Percentiles rank a stretch among this genome's conserved stretches.
Evolutionary conservation across 2,329 filamentous ascomycete species (phyloP).

Genomic region (Colletotrichum navitas): DNA sequence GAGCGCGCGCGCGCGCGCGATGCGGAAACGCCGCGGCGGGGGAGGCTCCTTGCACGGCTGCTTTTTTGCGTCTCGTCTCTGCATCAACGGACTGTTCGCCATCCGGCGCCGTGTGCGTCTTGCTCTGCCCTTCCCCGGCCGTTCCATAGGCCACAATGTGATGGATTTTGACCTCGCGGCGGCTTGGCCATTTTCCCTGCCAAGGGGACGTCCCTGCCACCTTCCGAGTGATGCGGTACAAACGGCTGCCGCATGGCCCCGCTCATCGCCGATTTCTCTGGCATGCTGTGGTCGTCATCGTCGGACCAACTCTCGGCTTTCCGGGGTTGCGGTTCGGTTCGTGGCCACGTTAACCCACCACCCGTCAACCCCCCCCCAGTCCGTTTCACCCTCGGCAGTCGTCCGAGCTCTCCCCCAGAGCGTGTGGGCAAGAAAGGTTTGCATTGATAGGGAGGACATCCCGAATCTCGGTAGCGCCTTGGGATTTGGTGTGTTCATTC

Average conservation of each 20-base stretch:
- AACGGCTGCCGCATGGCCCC: background rate
- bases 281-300: background rate
- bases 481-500: background rate
- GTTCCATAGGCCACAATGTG: background rate
- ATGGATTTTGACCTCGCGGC: background rate
- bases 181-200: background rate
- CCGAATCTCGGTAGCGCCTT: background rate
- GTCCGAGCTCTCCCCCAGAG: background rate
- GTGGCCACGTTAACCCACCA: background rate
- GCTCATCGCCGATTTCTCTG: background rate
- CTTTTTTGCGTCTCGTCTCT: no score
- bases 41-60: background rate
- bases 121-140: background rate
- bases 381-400: background rate
- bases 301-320: constrained; percentile 1
- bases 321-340: constrained; percentile 4
- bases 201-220: background rate
- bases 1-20: background rate
- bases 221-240: background rate
- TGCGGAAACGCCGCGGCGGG: background rate
- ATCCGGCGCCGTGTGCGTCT: constrained; percentile 1
- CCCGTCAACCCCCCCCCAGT: background rate
- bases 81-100: background rate
- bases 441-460: background rate
- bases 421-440: background rate